These are phyloP conservation scores for Musa beccarii DNA, from an alignment of 176 grass and related monocot genomes.

Conservation along the genomic window DNA sequence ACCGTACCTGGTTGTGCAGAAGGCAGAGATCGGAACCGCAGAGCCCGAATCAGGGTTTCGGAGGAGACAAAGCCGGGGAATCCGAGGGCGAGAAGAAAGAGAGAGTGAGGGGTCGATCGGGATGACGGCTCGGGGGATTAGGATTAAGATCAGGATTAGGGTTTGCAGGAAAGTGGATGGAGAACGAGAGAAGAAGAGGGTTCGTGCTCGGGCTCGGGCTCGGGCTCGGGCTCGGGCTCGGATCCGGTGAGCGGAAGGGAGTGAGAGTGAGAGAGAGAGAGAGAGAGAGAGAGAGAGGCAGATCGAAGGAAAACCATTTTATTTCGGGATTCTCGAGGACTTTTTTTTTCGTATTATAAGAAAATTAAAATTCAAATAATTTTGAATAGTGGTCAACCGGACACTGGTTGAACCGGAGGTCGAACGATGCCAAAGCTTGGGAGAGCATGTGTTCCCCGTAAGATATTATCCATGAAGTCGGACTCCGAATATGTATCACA, in stretches of 20 bases:
- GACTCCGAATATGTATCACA: no score
- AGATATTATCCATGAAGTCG: no score
- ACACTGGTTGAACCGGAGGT: no score
- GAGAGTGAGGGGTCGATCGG: neutral
- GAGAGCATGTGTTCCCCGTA: no score
- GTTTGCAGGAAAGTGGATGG: neutral
- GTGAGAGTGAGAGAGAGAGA: neutral
- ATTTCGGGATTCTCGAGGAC: neutral
- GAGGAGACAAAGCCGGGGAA: neutral
- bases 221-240: neutral
- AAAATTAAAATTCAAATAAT: no score
- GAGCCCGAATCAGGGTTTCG: neutral
- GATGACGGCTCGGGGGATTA: neutral
- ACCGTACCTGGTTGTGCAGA: neutral
- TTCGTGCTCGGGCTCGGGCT: neutral
- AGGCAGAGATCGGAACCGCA: neutral
- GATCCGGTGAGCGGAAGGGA: neutral
- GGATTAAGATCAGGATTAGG: neutral
- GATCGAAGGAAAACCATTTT: neutral
- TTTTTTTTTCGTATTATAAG: neutral
- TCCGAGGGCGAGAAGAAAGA: neutral
- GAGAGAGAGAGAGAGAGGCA: conserved; percentile 24
- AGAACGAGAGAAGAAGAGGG: neutral
- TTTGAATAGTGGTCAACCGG: no score
- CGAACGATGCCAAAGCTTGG: no score